Conservation (phyloP, 2,329 filamentous ascomycete species). For the Onygena corvina region DNA sequence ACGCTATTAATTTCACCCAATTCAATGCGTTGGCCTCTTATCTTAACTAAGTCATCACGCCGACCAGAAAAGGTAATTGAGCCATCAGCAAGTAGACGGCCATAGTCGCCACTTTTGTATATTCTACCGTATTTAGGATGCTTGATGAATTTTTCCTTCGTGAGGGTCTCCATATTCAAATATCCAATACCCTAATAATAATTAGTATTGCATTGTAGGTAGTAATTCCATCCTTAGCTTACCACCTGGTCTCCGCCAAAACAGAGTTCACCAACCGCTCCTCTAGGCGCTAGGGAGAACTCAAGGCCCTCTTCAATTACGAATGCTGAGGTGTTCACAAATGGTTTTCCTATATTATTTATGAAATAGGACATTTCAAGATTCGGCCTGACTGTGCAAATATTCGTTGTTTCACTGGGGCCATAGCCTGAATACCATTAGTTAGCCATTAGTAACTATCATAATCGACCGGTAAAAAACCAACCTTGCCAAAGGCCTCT, state of each 20-base stretch:
- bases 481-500: constrained; percentile 57
- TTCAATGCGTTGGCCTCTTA: constrained; percentile 69
- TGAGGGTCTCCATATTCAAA: constrained; percentile 52
- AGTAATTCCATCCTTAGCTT: constrained; percentile 11
- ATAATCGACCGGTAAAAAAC: constrained; percentile 1
- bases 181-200: constrained; percentile 49
- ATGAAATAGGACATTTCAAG: constrained; percentile 49
- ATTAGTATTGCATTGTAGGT: constrained; percentile 10
- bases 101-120: constrained; percentile 74
- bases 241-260: constrained; percentile 77
- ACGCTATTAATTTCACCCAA: constrained; percentile 60
- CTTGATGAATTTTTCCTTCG: constrained; percentile 53
- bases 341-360: constrained; percentile 62
- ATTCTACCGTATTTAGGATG: constrained; percentile 59
- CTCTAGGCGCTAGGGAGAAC: constrained; percentile 50
- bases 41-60: constrained; percentile 67
- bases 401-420: constrained; percentile 76
- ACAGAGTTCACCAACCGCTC: constrained; percentile 69
- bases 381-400: constrained; percentile 59
- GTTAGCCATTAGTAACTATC: not conserved
- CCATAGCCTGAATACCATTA: constrained; percentile 49
- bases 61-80: constrained; percentile 62
- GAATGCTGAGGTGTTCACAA: constrained; percentile 65
- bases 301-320: constrained; percentile 40
- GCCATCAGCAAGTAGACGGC: constrained; percentile 64